phyloP scores from a whole-genome alignment of 495 filamentous ascomycete species.

The Lichenothelia convexa region DNA sequence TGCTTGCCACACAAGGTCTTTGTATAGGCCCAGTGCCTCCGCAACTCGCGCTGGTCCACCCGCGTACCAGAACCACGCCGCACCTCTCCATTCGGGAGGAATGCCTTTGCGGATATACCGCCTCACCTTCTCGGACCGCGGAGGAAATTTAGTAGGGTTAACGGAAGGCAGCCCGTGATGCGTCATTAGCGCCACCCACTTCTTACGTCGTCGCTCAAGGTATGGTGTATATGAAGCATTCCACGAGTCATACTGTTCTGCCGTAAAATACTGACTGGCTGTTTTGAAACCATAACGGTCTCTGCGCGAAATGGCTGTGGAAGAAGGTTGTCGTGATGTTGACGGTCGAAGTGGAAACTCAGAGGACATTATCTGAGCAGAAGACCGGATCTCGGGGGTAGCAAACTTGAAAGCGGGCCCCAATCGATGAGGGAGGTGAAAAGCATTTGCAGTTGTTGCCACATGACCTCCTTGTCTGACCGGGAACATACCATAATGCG shows the following conservation, averaged over 20 bases:
- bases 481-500: too few relatives aligned
- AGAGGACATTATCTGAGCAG: too few relatives aligned
- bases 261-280: constrained; percentile 56
- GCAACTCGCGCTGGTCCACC: constrained; percentile 62
- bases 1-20: constrained; percentile 42
- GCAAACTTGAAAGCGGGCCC: too few relatives aligned
- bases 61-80: constrained; percentile 97
- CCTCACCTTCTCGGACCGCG: constrained; percentile 63
- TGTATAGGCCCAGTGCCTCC: constrained; percentile 57
- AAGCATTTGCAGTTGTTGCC: too few relatives aligned
- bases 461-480: too few relatives aligned
- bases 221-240: constrained; percentile 48
- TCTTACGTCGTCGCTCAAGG: constrained; percentile 48
- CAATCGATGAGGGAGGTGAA: too few relatives aligned
- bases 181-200: constrained; percentile 63
- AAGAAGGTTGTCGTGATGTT: too few relatives aligned
- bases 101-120: constrained; percentile 90
- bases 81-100: constrained; percentile 77
- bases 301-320: too few relatives aligned
- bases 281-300: constrained; percentile 89
- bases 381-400: too few relatives aligned
- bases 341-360: too few relatives aligned
- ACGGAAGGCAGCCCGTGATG: constrained; percentile 55
- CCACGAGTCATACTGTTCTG: constrained; percentile 71
- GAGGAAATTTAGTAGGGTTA: constrained; percentile 60